These are phyloP conservation scores for Musa itinerans DNA, from an alignment of 176 grass and related monocot genomes.

Conservation along the genomic window DNA sequence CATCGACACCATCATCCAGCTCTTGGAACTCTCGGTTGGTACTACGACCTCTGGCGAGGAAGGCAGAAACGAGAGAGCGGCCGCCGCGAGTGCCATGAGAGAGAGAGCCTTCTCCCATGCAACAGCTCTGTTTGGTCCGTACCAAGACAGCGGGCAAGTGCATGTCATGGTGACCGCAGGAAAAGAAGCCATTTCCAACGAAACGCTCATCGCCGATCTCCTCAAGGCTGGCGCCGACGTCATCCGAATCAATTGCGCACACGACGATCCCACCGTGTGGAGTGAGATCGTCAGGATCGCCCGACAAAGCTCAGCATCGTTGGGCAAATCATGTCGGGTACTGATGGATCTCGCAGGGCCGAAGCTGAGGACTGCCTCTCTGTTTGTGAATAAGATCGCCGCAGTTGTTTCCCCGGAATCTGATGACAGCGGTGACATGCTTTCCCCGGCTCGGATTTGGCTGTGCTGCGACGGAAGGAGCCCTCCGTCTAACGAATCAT, in stretches of 20 bases:
- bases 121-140: conserved; percentile 4
- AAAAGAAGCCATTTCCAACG: conserved; percentile 12
- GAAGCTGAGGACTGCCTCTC: conserved; percentile 11
- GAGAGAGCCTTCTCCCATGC: too few relatives aligned
- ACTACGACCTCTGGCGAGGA: too few relatives aligned
- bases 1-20: too few relatives aligned
- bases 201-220: conserved; percentile 7
- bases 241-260: conserved; percentile 21
- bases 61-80: too few relatives aligned
- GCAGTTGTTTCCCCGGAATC: neutral
- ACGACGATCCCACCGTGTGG: conserved; percentile 18
- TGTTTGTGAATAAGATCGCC: too few relatives aligned
- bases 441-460: conserved; percentile 8
- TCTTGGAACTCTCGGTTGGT: too few relatives aligned
- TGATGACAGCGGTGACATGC: conserved; percentile 8
- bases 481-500: too few relatives aligned
- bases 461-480: neutral
- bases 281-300: conserved; percentile 11
- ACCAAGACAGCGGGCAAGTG: neutral
- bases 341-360: conserved; percentile 26
- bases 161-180: conserved; percentile 20
- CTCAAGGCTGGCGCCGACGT: conserved; percentile 16
- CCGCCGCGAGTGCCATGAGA: too few relatives aligned
- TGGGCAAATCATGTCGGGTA: conserved; percentile 17
- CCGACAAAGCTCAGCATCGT: conserved; percentile 2